Evolutionary conservation across 2,329 filamentous ascomycete species (phyloP).

Genomic region (Colletotrichum aenigma): DNA sequence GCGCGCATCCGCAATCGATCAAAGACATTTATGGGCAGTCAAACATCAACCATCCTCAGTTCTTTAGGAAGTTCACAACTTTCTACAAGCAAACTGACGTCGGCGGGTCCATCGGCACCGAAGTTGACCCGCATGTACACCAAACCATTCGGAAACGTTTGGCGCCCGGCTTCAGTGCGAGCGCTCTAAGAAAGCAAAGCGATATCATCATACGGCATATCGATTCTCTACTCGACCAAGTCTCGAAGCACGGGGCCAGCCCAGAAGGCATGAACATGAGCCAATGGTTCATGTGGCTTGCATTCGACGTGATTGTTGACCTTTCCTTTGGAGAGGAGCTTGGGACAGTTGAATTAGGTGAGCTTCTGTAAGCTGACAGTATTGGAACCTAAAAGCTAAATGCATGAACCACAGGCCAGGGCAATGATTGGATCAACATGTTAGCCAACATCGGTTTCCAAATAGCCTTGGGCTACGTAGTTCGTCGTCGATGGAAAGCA

Average conservation of each 20-base stretch:
- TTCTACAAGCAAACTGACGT: constrained; percentile 6
- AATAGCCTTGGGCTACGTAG: background rate
- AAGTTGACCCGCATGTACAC: background rate
- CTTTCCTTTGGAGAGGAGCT: constrained; percentile 31
- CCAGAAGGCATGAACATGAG: constrained; percentile 31
- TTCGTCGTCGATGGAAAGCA: background rate
- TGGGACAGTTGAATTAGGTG: constrained; percentile 23
- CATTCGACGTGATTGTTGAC: constrained; percentile 33
- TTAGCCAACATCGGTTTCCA: constrained; percentile 4
- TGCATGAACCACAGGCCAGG: background rate
- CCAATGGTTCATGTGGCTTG: constrained; percentile 29
- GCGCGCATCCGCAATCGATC: constrained; percentile 37
- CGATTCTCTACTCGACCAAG: constrained; percentile 35
- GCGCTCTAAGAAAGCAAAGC: constrained; percentile 25
- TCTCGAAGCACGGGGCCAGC: background rate
- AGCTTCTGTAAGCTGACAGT: background rate
- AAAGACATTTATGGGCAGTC: constrained; percentile 42
- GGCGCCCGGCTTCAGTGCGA: constrained; percentile 25
- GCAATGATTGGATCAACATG: background rate
- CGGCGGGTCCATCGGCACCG: constrained; percentile 19
- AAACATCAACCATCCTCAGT: constrained; percentile 19
- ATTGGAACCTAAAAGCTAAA: background rate
- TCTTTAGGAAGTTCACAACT: constrained; percentile 4
- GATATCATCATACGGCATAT: constrained; percentile 38
- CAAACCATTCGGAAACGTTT: constrained; percentile 9